Percentiles rank a stretch among this genome's conserved stretches.
Conservation (phyloP, 495 filamentous ascomycete genomes). For the Venustampulla echinocandica region DNA sequence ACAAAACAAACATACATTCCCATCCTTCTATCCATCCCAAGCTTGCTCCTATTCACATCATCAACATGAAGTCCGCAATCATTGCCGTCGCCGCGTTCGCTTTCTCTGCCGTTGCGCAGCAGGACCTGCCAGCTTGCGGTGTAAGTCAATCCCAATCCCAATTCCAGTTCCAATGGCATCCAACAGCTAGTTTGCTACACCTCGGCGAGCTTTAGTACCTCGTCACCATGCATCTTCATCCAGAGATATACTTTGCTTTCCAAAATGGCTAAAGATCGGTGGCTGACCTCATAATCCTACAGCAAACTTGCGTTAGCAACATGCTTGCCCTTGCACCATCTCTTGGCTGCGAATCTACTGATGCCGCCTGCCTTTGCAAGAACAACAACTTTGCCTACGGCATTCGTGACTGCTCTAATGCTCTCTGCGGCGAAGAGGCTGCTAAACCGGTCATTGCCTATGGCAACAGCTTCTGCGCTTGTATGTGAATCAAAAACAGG, state of each 20-base stretch:
- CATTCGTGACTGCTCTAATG: constrained; percentile 66
- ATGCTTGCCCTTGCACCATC: constrained; percentile 54
- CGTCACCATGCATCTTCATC: not conserved
- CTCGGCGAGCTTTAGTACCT: not conserved
- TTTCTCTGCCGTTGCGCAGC: constrained; percentile 12
- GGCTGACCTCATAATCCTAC: constrained; percentile 8
- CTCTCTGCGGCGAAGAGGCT: constrained; percentile 46
- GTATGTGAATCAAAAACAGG: not conserved
- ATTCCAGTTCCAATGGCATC: not conserved
- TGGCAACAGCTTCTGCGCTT: constrained; percentile 14
- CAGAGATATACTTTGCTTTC: not conserved
- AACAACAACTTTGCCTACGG: constrained; percentile 61
- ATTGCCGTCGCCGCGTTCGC: constrained; percentile 14
- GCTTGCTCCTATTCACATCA: too few relatives aligned
- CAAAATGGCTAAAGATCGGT: not conserved
- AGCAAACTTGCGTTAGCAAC: constrained; percentile 66
- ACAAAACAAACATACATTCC: too few relatives aligned
- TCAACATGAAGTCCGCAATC: constrained; percentile 21
- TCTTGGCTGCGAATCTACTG: constrained; percentile 51
- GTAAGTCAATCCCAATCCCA: constrained; percentile 14
- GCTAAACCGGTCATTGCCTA: constrained; percentile 18
- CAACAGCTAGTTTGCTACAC: too few relatives aligned
- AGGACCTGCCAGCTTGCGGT: constrained; percentile 17
- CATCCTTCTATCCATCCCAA: too few relatives aligned
- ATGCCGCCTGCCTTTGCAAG: constrained; percentile 63